phyloP scores from a whole-genome alignment of 306 rosid species.

The Pterocarpus santalinus region DNA sequence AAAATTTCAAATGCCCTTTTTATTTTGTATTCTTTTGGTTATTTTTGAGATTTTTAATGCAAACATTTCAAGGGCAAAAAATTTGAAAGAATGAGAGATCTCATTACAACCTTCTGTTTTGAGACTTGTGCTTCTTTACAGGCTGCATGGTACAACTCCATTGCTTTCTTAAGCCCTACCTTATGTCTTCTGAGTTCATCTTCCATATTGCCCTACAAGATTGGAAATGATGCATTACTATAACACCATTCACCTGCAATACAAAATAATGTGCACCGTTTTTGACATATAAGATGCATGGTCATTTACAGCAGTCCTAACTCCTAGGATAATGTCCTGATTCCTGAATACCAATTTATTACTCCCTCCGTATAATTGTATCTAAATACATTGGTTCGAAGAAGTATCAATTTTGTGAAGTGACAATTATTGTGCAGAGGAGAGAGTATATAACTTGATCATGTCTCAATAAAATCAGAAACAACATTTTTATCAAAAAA shows the following conservation, averaged over 20 bases:
- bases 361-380: not conserved
- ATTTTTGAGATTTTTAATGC: not conserved
- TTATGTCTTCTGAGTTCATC: slow-evolving; percentile 47
- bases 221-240: not conserved
- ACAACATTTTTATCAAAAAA: no score
- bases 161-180: slow-evolving; percentile 44
- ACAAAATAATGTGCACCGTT: not conserved
- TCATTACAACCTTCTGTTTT: slow-evolving; percentile 41
- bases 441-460: no score
- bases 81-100: not conserved
- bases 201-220: slow-evolving; percentile 47
- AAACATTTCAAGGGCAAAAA: not conserved
- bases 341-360: not conserved
- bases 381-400: no score
- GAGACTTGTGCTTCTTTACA: slow-evolving; percentile 39
- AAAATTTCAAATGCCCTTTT: not conserved
- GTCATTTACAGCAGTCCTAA: not conserved
- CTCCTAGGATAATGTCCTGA: not conserved
- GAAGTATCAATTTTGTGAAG: no score
- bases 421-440: no score
- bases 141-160: slow-evolving; percentile 46
- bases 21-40: not conserved
- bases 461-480: no score
- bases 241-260: not conserved
- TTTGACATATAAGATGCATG: not conserved